A percentile compares a stretch with the other conserved stretches of the same genome.
Evolutionary conservation across 2,329 filamentous ascomycete genomes (phyloP).

Genomic region (Phoma sp.): DNA sequence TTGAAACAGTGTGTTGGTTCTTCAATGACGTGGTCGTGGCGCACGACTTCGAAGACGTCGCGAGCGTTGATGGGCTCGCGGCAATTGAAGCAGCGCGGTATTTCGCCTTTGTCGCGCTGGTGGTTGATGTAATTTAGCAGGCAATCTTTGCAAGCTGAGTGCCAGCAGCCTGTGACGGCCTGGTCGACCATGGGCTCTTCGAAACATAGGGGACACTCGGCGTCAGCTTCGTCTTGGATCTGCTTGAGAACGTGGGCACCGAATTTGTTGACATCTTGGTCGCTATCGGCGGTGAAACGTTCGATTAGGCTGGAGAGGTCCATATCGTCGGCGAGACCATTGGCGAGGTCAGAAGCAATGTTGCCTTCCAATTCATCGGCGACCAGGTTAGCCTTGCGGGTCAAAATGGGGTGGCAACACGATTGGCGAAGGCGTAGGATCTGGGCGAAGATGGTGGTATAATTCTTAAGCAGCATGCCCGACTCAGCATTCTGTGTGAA

Average conservation of each 20-base stretch:
- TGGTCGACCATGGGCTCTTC: constrained; percentile 97
- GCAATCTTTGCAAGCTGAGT: constrained; percentile 94
- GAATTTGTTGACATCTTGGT: constrained; percentile 73
- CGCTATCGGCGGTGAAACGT: constrained; percentile 72
- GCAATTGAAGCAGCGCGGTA: constrained; percentile 89
- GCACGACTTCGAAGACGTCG: constrained; percentile 91
- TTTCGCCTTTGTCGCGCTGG: constrained; percentile 76
- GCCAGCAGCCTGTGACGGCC: constrained; percentile 95
- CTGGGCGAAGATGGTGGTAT: constrained; percentile 96
- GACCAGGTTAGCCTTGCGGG: constrained; percentile 82
- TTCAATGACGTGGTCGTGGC: constrained; percentile 69
- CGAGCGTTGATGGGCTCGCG: constrained; percentile 80
- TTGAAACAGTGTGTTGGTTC: constrained; percentile 52
- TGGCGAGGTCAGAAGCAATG: constrained; percentile 77
- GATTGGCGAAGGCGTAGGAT: constrained; percentile 91
- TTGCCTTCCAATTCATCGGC: constrained; percentile 88
- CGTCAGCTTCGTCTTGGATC: constrained; percentile 86
- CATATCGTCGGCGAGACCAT: constrained; percentile 92
- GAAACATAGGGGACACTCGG: constrained; percentile 92
- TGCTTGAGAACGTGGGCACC: constrained; percentile 87
- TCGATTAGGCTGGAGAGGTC: constrained; percentile 86
- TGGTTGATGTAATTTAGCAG: constrained; percentile 90
- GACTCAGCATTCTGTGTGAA: constrained; percentile 88
- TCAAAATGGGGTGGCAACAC: constrained; percentile 91
- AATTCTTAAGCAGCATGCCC: constrained; percentile 92